Evolutionary conservation across 495 filamentous ascomycete species (phyloP).

Genomic region (Penicillium herquei): DNA sequence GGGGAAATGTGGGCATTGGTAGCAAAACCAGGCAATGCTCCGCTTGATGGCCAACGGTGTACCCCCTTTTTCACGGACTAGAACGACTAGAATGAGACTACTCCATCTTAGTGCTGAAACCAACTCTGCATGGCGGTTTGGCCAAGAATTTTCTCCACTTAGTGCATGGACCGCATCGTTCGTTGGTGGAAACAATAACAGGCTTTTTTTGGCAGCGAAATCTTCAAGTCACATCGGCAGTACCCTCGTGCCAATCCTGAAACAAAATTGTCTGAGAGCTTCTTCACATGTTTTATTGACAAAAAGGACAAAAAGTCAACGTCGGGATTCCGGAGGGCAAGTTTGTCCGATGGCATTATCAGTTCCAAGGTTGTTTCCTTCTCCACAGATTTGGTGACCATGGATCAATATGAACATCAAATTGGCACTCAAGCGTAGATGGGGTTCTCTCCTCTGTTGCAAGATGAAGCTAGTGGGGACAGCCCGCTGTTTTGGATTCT

Average conservation of each 20-base stretch:
- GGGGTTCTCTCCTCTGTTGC: not conserved
- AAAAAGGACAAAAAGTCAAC: not conserved
- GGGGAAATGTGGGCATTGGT: not conserved
- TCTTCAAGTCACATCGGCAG: constrained; percentile 14
- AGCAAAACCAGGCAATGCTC: not conserved
- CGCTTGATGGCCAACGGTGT: constrained; percentile 8
- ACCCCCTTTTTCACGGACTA: not conserved
- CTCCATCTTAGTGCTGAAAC: not conserved
- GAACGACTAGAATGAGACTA: constrained; percentile 10
- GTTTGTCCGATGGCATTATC: not conserved
- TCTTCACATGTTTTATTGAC: not conserved
- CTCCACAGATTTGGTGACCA: not conserved
- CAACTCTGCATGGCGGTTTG: constrained; percentile 4
- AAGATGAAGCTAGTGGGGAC: not conserved
- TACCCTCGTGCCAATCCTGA: not conserved
- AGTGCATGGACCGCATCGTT: not conserved
- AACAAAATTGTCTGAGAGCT: not conserved
- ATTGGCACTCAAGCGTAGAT: not conserved
- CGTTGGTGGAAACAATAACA: constrained; percentile 6
- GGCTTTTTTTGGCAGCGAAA: constrained; percentile 3
- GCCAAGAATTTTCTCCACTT: constrained; percentile 8
- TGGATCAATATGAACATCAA: not conserved
- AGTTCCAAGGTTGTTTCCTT: not conserved
- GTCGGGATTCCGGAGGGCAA: not conserved
- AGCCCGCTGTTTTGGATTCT: not conserved